phyloP scores from a whole-genome alignment of 352 stramenopile species.

The Globisporangium sylvaticum region DNA sequence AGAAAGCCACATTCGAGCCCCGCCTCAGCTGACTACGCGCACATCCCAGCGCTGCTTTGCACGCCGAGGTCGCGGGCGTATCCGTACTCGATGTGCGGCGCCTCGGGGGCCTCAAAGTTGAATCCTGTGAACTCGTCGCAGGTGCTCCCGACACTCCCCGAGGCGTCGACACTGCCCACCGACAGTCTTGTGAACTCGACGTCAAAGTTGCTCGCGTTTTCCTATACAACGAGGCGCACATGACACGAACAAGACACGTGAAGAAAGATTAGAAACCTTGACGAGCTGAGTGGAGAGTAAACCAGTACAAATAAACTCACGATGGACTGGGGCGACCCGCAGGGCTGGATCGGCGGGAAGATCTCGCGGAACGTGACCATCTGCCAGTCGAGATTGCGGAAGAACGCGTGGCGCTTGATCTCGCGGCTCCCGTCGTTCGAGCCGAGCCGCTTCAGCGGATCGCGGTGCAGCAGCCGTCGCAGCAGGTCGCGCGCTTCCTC shows the following conservation, averaged over 20 bases:
- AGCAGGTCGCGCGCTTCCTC: conserved; percentile 47
- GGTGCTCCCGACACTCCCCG: conserved; percentile 18
- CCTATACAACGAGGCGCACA: conserved; percentile 14
- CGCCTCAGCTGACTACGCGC: conserved; percentile 2
- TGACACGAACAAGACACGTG: not conserved
- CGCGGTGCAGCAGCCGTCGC: conserved; percentile 35
- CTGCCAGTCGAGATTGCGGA: conserved; percentile 61
- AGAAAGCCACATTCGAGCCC: too few relatives aligned
- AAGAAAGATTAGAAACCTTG: not conserved
- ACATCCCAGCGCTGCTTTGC: conserved; percentile 9
- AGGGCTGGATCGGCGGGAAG: conserved; percentile 64
- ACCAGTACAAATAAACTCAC: conserved; percentile 22
- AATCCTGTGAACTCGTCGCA: conserved; percentile 85
- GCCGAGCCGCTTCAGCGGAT: conserved; percentile 50
- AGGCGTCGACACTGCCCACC: conserved; percentile 37
- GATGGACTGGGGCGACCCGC: conserved; percentile 34
- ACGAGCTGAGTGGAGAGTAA: not conserved
- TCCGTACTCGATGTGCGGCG: conserved; percentile 49
- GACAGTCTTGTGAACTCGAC: conserved; percentile 77
- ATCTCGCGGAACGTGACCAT: conserved; percentile 56
- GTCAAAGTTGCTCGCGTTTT: conserved; percentile 82
- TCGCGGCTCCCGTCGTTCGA: conserved; percentile 44
- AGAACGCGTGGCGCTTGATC: conserved; percentile 64
- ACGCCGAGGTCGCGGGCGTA: conserved; percentile 38
- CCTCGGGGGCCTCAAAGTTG: conserved; percentile 66